Base-by-base conservation (phyloP, 768 basidiomycete species). In the Chalciporus piperatus region DNA sequence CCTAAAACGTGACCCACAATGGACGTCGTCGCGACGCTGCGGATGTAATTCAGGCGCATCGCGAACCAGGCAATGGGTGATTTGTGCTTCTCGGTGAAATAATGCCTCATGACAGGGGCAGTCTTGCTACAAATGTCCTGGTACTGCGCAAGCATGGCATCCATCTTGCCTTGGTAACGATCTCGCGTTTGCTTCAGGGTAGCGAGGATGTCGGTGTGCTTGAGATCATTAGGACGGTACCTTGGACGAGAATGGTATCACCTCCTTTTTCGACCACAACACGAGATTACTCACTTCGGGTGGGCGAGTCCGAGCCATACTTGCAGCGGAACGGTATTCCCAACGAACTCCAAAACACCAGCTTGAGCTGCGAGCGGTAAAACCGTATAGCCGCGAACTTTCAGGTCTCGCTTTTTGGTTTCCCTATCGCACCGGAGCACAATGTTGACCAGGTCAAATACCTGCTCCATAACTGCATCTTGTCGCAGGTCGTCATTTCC, bases 401-500 rank as follows among this genome's bases (percentile, higher is more conserved):
- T 73, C 20, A 99, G 74, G 37, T 81, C 72, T 10, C 97, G 84
- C 47, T 80, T 77, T 46, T 78, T 76, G 0, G 94, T 93, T 59
- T 89, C 84, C 28, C 84, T 76, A 66, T 99, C 93, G 16, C 75
- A 75, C 2, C 62, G 62, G 14, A 99, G 77, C 2, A 98, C 78
- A 9, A 78, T 70, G 56, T 98, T 98, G 50, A 94, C 87, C 17
- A 98, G 76, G 17, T 83, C 82, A 62, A 99, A 99, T 2, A 97
- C 92, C 69, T 99, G 97, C 62, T 98, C 92, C 95, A 99, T 98
- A 47, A 98, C 93, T 1, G 95, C 95, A 64, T 99, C 97, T 69
- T 99, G 97, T 37, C 97, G 85, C 41, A 97, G 67, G 61, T 99
- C 97, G 59, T 99, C 97, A 10, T 82, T 76, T 9, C 88, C 88